Evolutionary conservation across 1,139 yeast species (phyloP).

Genomic region (Yamadazyma pseudoaaseri): DNA sequence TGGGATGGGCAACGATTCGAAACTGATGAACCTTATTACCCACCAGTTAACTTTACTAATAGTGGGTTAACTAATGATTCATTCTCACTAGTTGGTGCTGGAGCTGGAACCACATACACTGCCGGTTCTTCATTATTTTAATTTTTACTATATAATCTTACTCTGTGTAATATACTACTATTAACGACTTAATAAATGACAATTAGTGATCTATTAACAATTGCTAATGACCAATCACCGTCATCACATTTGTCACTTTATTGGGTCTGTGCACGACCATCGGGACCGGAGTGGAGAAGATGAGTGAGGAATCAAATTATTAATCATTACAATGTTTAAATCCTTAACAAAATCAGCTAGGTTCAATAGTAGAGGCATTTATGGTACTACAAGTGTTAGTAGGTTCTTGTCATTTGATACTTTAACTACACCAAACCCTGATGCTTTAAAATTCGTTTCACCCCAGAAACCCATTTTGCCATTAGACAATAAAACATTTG

Average conservation of each 20-base stretch:
- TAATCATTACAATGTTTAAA: conserved; percentile 2
- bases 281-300: conserved; percentile 6
- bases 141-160: too few relatives aligned
- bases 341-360: neutral
- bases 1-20: conserved; percentile 34
- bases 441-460: conserved; percentile 79
- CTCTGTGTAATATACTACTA: too few relatives aligned
- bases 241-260: too few relatives aligned
- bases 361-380: too few relatives aligned
- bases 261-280: neutral
- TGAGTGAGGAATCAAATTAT: neutral
- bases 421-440: conserved; percentile 79
- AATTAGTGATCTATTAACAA: neutral
- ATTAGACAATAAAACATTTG: conserved; percentile 55
- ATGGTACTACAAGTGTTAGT: too few relatives aligned
- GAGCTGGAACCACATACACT: too few relatives aligned
- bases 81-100: conserved; percentile 12
- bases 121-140: too few relatives aligned
- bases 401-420: conserved; percentile 39
- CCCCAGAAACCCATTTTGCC: conserved; percentile 58
- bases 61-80: conserved; percentile 27
- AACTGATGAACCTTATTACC: conserved; percentile 14
- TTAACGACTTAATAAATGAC: too few relatives aligned
- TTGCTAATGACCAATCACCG: neutral
- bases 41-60: conserved; percentile 28